These are phyloP conservation scores for Schizopora paradoxa DNA, from an alignment of 1,284 basidiomycete genomes.

Conservation along the genomic window DNA sequence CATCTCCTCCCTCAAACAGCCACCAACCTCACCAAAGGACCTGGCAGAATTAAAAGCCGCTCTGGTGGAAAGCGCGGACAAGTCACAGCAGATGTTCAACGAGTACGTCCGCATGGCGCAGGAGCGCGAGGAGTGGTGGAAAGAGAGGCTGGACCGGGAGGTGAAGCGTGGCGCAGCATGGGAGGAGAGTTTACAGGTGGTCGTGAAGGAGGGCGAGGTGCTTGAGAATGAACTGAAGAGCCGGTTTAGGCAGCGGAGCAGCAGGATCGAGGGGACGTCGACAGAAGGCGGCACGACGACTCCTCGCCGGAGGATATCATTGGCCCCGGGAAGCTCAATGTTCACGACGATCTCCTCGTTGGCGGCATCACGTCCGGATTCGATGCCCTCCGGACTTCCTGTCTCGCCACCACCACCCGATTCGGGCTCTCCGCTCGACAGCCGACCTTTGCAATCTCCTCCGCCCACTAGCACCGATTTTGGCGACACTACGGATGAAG, in stretches of 20 bases:
- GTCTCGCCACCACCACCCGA: neutral
- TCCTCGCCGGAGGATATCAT: neutral
- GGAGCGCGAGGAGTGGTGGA: slow-evolving; percentile 83
- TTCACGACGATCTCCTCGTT: no score
- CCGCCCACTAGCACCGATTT: slow-evolving; percentile 6
- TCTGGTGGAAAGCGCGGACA: slow-evolving; percentile 57
- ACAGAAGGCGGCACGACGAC: no score
- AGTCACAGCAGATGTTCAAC: slow-evolving; percentile 54
- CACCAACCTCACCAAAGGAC: slow-evolving; percentile 31
- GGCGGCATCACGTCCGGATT: slow-evolving; percentile 2
- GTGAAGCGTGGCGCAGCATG: slow-evolving; percentile 64
- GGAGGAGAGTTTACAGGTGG: slow-evolving; percentile 88
- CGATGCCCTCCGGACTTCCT: neutral
- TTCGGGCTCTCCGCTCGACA: slow-evolving; percentile 9
- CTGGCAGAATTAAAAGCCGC: slow-evolving; percentile 50
- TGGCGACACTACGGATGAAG: slow-evolving; percentile 60
- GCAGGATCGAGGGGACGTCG: slow-evolving; percentile 31
- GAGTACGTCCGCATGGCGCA: slow-evolving; percentile 72
- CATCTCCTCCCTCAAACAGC: slow-evolving; percentile 44
- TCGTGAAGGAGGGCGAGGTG: slow-evolving; percentile 83
- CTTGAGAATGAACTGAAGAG: slow-evolving; percentile 77
- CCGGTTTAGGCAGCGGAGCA: slow-evolving; percentile 54
- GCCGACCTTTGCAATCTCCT: slow-evolving; percentile 19
- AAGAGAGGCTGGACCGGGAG: slow-evolving; percentile 58
- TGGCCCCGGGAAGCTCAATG: slow-evolving; percentile 3